Evolutionary conservation across 495 filamentous ascomycete genomes (phyloP), one percentile per base, ranked within the genome.

Genomic region (Penicillium canariense): DNA sequence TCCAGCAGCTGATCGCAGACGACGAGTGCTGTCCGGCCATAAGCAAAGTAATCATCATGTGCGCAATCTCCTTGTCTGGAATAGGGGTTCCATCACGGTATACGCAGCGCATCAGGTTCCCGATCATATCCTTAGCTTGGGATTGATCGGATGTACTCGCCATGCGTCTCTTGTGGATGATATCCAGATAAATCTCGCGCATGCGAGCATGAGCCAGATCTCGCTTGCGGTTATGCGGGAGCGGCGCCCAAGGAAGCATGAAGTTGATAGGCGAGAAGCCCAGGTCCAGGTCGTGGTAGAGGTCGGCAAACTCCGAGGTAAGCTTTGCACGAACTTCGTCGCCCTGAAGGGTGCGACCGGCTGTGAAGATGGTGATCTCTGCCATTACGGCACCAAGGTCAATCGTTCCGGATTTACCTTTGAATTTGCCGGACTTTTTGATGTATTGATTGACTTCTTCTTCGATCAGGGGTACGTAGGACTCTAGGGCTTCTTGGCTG

Each of bases 1-100:
- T 89, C 88, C 88, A 95, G 26, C 87, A 77, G 63, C 81, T 85
- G 40, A 87, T 89, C 6, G 88, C 87, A 35, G 90, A 90, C 3
- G 88, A 91, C 1, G 88, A 91, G 76, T 95, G 90, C 65, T 95
- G 90, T 52, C 90, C 90, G 27, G 88, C 90, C 89, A 95, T 92
- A 8, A 95, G 77, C 22, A 95, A 81, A 0, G 89, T 88, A 65
- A 95, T 95, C 87, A 95, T 91, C 83, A 95, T 91, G 66, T 93
- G 89, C 6, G 90, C 89, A 32, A 93, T 81, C 59, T 95, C 89
- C 55, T 86, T 80, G 66, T 95, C 90, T 10, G 90, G 85, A 6
- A 93, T 76, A 5, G 71, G 68, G 25, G 70, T 76, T 50, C 87
- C 88, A 61, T 88, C 77, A 70, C 90, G 90, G 80, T 95, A 95